These are phyloP conservation scores for Mycena chlorophos DNA, from an alignment of 768 basidiomycete genomes.

Conservation along the genomic window DNA sequence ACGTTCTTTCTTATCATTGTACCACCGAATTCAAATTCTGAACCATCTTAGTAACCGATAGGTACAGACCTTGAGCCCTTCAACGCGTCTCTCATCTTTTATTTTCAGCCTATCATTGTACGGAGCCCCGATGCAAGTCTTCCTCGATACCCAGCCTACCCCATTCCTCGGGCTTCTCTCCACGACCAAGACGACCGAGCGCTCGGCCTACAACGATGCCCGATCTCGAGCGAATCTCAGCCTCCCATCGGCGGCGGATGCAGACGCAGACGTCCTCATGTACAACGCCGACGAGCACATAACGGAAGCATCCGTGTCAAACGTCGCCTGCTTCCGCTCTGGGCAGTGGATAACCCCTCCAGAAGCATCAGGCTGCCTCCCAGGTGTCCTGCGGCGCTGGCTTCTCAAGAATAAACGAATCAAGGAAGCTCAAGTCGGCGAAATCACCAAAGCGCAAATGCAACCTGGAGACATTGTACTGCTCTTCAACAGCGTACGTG, in stretches of 20 bases:
- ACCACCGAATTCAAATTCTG: neutral
- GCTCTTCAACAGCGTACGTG: slow-evolving; percentile 71
- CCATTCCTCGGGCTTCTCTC: slow-evolving; percentile 55
- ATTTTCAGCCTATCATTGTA: slow-evolving; percentile 18
- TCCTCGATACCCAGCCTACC: slow-evolving; percentile 57
- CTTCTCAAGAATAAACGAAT: slow-evolving; percentile 61
- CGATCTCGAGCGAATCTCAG: slow-evolving; percentile 48
- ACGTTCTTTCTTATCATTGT: neutral
- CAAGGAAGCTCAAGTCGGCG: slow-evolving; percentile 46
- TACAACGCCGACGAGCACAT: slow-evolving; percentile 51
- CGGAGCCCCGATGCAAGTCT: slow-evolving; percentile 44
- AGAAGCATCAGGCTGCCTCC: slow-evolving; percentile 62
- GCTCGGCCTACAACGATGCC: slow-evolving; percentile 60
- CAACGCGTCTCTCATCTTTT: neutral
- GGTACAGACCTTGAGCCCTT: neutral
- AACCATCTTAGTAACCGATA: slow-evolving; percentile 5
- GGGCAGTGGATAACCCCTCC: slow-evolving; percentile 67
- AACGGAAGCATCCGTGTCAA: slow-evolving; percentile 71
- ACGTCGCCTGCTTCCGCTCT: slow-evolving; percentile 64
- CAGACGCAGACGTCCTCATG: slow-evolving; percentile 60
- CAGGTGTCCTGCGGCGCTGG: slow-evolving; percentile 70
- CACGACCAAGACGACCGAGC: slow-evolving; percentile 68
- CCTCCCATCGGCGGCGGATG: slow-evolving; percentile 36
- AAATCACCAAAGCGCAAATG: slow-evolving; percentile 45
- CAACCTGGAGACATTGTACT: slow-evolving; percentile 62